Conservation (phyloP, 2,329 filamentous ascomycete genomes). For the Aspergillus felis region DNA sequence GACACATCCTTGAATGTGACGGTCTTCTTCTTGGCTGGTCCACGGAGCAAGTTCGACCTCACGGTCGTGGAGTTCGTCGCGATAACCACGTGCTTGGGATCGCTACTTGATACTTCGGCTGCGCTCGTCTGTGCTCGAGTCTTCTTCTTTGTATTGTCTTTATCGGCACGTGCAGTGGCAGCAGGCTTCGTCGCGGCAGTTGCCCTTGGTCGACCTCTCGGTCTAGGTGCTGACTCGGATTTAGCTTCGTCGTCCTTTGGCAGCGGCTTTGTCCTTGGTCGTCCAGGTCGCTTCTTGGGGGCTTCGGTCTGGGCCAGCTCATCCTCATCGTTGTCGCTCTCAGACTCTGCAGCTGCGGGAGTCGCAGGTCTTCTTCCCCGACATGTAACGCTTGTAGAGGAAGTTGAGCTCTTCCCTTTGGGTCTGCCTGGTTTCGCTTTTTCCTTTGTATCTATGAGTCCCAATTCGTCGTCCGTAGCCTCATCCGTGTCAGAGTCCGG, state of each 20-base stretch:
- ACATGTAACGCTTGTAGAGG: slow-evolving; percentile 2
- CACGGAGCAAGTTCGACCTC: slow-evolving; percentile 28
- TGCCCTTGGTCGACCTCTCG: slow-evolving; percentile 30
- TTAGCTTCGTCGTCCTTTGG: slow-evolving; percentile 12
- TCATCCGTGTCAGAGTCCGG: slow-evolving; percentile 16
- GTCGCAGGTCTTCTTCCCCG: slow-evolving; percentile 10
- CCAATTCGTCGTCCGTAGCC: slow-evolving; percentile 25
- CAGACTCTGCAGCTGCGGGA: slow-evolving; percentile 1
- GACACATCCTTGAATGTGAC: slow-evolving; percentile 45
- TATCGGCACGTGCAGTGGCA: slow-evolving; percentile 7
- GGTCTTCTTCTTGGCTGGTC: slow-evolving; percentile 40
- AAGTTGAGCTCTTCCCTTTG: slow-evolving; percentile 11
- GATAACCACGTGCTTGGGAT: slow-evolving; percentile 23
- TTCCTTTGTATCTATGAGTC: slow-evolving; percentile 10
- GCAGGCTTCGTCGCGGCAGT: slow-evolving; percentile 14
- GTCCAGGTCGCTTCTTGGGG: slow-evolving; percentile 19
- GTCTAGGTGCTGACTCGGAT: slow-evolving; percentile 14
- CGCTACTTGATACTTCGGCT: slow-evolving; percentile 8
- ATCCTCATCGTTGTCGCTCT: slow-evolving; percentile 20
- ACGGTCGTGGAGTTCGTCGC: slow-evolving; percentile 26
- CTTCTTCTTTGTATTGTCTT: slow-evolving; percentile 13
- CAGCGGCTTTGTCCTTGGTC: slow-evolving; percentile 12
- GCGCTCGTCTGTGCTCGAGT: slow-evolving; percentile 3
- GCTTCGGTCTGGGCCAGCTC: slow-evolving; percentile 21
- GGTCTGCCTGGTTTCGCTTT: slow-evolving; percentile 4